phyloP scores from a whole-genome alignment of 208 protist species.

The Acanthamoeba lenticulata region DNA sequence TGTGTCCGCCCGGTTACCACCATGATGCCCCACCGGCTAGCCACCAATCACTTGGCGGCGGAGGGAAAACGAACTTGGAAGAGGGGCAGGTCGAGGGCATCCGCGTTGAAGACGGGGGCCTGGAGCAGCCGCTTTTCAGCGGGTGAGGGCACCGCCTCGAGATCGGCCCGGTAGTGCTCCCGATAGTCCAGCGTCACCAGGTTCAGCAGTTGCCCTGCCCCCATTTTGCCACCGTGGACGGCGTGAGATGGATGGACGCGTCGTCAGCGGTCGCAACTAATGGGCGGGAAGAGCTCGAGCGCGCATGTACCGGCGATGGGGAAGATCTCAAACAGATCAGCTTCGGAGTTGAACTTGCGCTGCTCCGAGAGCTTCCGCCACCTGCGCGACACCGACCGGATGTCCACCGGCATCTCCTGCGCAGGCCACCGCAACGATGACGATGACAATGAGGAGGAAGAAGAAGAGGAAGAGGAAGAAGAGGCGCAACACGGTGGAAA shows the following conservation, averaged over 20 bases:
- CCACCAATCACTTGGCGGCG: background rate
- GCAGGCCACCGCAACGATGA: background rate
- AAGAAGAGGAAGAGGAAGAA: too few species aligned
- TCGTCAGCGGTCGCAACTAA: too few species aligned
- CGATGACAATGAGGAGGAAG: background rate
- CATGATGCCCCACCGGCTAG: background rate
- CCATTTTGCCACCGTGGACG: too few species aligned
- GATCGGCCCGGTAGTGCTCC: slow-evolving; percentile 1
- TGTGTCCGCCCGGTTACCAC: background rate
- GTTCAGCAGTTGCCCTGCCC: slow-evolving; percentile 60
- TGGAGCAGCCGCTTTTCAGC: slow-evolving; percentile 51
- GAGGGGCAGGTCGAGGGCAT: background rate
- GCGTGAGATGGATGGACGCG: too few species aligned
- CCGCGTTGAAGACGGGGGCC: background rate
- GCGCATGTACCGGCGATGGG: slow-evolving; percentile 41
- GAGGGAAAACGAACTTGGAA: background rate
- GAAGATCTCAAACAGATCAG: slow-evolving; percentile 62
- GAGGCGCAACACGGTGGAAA: too few species aligned
- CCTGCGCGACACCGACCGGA: slow-evolving; percentile 42
- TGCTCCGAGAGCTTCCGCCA: slow-evolving; percentile 68
- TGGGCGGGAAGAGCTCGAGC: background rate
- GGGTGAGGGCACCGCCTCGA: background rate
- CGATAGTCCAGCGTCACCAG: slow-evolving; percentile 35
- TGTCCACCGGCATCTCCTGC: background rate
- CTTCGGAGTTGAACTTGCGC: slow-evolving; percentile 37